A percentile compares a stretch with the other conserved stretches of the same genome.
Conservation (phyloP, 2,329 filamentous ascomycete species). For the Fusarium hainanense region DNA sequence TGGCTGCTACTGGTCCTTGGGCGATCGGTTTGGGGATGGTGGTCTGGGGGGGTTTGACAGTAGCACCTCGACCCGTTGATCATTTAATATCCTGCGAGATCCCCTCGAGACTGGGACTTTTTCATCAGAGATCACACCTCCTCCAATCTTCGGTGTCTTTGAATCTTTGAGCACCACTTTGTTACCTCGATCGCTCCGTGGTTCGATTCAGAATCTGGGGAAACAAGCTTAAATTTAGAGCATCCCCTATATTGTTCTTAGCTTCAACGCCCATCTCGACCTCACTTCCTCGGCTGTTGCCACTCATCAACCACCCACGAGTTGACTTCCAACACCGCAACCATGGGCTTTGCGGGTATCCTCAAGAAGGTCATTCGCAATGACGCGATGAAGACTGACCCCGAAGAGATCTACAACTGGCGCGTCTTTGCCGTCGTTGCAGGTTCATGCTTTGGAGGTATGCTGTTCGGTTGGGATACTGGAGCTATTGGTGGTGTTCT, state of each 20-base stretch:
- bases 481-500: conserved; percentile 76
- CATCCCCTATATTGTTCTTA: conserved; percentile 8
- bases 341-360: conserved; percentile 57
- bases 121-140: conserved; percentile 23
- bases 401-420: conserved; percentile 76
- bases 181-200: conserved; percentile 9
- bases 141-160: conserved; percentile 24
- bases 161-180: conserved; percentile 12
- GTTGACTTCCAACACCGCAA: conserved; percentile 23
- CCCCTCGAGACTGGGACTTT: conserved; percentile 29
- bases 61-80: conserved; percentile 26
- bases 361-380: conserved; percentile 71
- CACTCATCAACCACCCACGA: conserved; percentile 5
- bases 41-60: conserved; percentile 28
- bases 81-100: conserved; percentile 41
- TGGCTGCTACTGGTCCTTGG: conserved; percentile 22
- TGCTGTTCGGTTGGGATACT: conserved; percentile 64
- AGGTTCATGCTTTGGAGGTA: conserved; percentile 75
- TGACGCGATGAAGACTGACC: conserved; percentile 76
- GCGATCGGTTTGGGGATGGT: conserved; percentile 30
- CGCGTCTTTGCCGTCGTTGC: conserved; percentile 72
- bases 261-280: background rate
- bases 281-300: conserved; percentile 11
- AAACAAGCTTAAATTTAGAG: conserved; percentile 40
- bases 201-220: conserved; percentile 19